Evolutionary conservation across 2,329 filamentous ascomycete genomes (phyloP).

Genomic region (Trichophyton rubrum): DNA sequence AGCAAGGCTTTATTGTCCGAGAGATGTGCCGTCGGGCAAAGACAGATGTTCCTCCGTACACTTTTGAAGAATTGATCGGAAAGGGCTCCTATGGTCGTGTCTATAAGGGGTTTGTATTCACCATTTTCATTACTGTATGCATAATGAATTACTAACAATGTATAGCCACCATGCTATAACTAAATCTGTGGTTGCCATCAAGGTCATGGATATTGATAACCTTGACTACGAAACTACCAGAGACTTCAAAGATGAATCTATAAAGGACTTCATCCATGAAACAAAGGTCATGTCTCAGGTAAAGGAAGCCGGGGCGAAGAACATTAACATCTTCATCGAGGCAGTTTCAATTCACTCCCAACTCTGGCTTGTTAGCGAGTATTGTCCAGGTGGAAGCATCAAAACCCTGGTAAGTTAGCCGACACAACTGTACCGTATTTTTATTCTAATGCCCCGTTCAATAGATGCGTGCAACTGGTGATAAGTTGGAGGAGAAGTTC

Average conservation of each 20-base stretch:
- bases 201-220: slow-evolving; percentile 40
- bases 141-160: slow-evolving; percentile 4
- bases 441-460: not conserved
- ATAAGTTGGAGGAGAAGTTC: slow-evolving; percentile 46
- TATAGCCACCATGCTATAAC: slow-evolving; percentile 26
- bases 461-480: slow-evolving; percentile 38
- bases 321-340: slow-evolving; percentile 53
- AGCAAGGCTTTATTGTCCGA: slow-evolving; percentile 34
- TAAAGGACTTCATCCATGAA: slow-evolving; percentile 48
- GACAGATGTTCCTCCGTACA: slow-evolving; percentile 34
- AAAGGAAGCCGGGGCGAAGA: slow-evolving; percentile 48
- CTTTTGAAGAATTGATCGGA: slow-evolving; percentile 40
- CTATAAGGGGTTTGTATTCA: slow-evolving; percentile 32
- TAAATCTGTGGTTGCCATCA: slow-evolving; percentile 37
- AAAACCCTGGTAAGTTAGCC: slow-evolving; percentile 43
- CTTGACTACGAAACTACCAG: slow-evolving; percentile 36
- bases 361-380: slow-evolving; percentile 55
- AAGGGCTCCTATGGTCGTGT: slow-evolving; percentile 41
- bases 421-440: not conserved
- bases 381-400: slow-evolving; percentile 54
- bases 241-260: slow-evolving; percentile 38
- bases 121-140: not conserved
- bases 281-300: slow-evolving; percentile 51
- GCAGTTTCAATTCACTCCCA: slow-evolving; percentile 52
- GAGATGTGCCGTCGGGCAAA: slow-evolving; percentile 37